Conservation (phyloP, 768 basidiomycete genomes). For the Clavaria fumosa region DNA sequence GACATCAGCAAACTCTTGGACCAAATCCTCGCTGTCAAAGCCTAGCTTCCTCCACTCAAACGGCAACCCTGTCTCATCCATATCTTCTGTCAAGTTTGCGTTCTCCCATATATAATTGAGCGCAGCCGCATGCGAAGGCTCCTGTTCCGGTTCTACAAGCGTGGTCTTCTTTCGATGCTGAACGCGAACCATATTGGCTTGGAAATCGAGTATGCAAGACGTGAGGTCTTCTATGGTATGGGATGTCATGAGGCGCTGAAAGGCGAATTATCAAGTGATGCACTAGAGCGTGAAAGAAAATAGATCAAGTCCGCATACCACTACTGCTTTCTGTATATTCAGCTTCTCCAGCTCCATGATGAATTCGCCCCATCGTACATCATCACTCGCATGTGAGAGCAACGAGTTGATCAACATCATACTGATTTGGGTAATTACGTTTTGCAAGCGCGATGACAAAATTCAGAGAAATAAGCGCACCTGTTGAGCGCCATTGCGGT, state of each 20-base stretch:
- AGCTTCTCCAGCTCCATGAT: conserved; percentile 57
- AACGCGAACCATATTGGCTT: conserved; percentile 69
- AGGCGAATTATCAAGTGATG: conserved; percentile 1
- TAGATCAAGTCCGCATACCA: conserved; percentile 32
- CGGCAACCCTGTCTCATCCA: conserved; percentile 29
- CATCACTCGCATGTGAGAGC: conserved; percentile 63
- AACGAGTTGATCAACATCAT: conserved; percentile 87
- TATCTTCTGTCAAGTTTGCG: conserved; percentile 39
- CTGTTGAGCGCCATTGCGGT: conserved; percentile 77
- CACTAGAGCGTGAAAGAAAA: conserved; percentile 2
- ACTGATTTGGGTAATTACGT: conserved; percentile 21
- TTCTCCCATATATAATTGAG: conserved; percentile 56
- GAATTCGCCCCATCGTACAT: conserved; percentile 66
- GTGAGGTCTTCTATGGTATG: conserved; percentile 70
- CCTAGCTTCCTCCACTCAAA: conserved; percentile 70
- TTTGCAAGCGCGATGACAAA: neutral
- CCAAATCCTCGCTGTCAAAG: conserved; percentile 59
- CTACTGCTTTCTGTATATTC: conserved; percentile 68
- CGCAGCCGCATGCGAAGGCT: conserved; percentile 38
- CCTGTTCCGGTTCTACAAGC: conserved; percentile 50
- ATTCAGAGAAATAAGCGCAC: conserved; percentile 20
- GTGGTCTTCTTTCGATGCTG: conserved; percentile 72
- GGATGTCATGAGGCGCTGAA: conserved; percentile 67
- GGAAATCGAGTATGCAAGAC: conserved; percentile 77
- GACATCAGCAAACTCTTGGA: conserved; percentile 61